phyloP scores from a whole-genome alignment of 176 grass and related monocot species.

The Raddia distichophylla region DNA sequence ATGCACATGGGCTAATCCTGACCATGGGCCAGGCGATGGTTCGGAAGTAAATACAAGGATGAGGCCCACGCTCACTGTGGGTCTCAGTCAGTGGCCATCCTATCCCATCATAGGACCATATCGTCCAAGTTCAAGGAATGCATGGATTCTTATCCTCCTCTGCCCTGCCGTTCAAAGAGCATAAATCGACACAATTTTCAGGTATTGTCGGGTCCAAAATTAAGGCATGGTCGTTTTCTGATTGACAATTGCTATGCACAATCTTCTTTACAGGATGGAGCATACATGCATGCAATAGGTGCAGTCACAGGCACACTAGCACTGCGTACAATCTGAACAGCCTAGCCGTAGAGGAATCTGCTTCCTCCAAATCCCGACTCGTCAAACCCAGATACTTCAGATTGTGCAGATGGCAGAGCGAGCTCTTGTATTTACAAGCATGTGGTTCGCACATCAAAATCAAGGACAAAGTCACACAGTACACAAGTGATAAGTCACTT shows the following conservation, averaged over 20 bases:
- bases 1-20: constrained; percentile 45
- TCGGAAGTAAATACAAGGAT: constrained; percentile 16
- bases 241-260: neutral
- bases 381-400: neutral
- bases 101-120: neutral
- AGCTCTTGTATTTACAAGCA: neutral
- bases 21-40: constrained; percentile 20
- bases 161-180: neutral
- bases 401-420: neutral
- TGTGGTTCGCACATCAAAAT: constrained; percentile 7
- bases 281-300: neutral
- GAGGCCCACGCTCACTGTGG: constrained; percentile 27
- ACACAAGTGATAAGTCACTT: constrained; percentile 8
- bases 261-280: neutral
- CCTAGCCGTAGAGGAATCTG: neutral
- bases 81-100: neutral
- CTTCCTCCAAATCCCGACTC: neutral
- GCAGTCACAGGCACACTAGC: neutral
- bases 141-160: constrained; percentile 31
- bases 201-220: constrained; percentile 27
- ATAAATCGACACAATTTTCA: constrained; percentile 24
- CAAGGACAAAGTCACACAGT: neutral
- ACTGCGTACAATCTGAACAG: neutral
- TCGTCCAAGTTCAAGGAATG: constrained; percentile 29
- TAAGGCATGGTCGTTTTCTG: constrained; percentile 9